Evolutionary conservation across 768 basidiomycete genomes (phyloP), one percentile per base, ranked within the genome.

Genomic region (Trametes elegans): DNA sequence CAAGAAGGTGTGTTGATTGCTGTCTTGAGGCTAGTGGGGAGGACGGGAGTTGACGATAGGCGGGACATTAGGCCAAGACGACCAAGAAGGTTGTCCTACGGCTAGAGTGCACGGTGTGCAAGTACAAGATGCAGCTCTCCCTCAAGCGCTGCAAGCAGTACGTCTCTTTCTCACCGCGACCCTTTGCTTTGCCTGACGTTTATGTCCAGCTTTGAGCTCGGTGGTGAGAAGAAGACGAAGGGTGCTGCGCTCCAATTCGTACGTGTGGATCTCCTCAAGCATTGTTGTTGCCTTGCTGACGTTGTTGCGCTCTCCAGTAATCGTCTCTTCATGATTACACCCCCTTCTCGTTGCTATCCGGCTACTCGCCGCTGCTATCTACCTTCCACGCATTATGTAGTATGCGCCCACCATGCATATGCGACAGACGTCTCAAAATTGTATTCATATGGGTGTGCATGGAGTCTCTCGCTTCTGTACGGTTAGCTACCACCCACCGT

Each of bases 141-240:
- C 81, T 99, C 71, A 99, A 99, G 80, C 94, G 97, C 64, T 98
- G 94, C 95, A 99, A 99, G 76, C 96, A 99, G 92, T 93, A 68
- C 71, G 91, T 84, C 23, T 31, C 7, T 13, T 29, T 3, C 28
- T 32, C 44, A 5, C 24, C 27, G 24, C 21, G 16, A 14, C 34
- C 0, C 7, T 9, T 26, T 7, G 26, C 24, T 19, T 35, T 28
- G 42, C 8, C n/a, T 24, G 19, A 18, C 54, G 59, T 44, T 54
- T 28, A 4, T 42, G 7, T 46, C 48, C 49, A 93, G 92, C 81
- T 98, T 99, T 81, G 96, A 98, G 79, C 88, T 98, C 50, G 96
- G 97, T 74, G 97, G 97, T 72, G 97, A 99, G 84, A 99, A 98
- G 86, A 98, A 98, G 89, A 94, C 92, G 66, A 94, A 94, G 84